Evolutionary conservation across 2,329 filamentous ascomycete species (phyloP).

Genomic region (Thelonectria blattea): DNA sequence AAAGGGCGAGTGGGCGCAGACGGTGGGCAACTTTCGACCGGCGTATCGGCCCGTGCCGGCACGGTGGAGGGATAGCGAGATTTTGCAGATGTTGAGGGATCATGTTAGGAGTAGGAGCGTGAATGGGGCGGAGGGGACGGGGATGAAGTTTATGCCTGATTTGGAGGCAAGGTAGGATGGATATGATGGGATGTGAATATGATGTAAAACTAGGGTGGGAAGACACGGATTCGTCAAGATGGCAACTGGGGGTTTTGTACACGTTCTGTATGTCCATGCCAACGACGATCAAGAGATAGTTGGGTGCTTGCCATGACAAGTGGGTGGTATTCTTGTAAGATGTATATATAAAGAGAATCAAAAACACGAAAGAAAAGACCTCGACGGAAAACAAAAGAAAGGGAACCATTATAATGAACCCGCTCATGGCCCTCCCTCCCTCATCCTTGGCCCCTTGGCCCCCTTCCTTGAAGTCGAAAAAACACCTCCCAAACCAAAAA

Average conservation of each 20-base stretch:
- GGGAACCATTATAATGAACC: neutral
- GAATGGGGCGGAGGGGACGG: constrained; percentile 47
- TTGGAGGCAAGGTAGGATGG: constrained; percentile 38
- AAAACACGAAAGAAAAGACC: neutral
- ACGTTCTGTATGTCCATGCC: neutral
- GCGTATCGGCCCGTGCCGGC: constrained; percentile 88
- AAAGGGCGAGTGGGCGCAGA: constrained; percentile 92
- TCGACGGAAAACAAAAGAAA: neutral
- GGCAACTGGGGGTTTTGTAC: neutral
- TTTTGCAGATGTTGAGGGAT: constrained; percentile 75
- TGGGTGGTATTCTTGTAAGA: constrained; percentile 18
- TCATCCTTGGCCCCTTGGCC: neutral
- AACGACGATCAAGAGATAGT: neutral
- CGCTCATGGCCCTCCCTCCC: neutral
- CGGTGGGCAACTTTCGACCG: constrained; percentile 90
- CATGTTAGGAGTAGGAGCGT: constrained; percentile 74
- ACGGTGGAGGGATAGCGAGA: constrained; percentile 84
- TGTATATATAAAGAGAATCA: constrained; percentile 8
- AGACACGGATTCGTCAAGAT: no score
- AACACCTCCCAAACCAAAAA: neutral
- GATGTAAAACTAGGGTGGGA: neutral
- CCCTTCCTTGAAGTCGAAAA: no score
- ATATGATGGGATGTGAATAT: neutral
- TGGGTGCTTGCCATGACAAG: no score
- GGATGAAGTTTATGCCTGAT: constrained; percentile 65